phyloP scores from a whole-genome alignment of 2,329 filamentous ascomycete genomes.

The Nakataea oryzae region DNA sequence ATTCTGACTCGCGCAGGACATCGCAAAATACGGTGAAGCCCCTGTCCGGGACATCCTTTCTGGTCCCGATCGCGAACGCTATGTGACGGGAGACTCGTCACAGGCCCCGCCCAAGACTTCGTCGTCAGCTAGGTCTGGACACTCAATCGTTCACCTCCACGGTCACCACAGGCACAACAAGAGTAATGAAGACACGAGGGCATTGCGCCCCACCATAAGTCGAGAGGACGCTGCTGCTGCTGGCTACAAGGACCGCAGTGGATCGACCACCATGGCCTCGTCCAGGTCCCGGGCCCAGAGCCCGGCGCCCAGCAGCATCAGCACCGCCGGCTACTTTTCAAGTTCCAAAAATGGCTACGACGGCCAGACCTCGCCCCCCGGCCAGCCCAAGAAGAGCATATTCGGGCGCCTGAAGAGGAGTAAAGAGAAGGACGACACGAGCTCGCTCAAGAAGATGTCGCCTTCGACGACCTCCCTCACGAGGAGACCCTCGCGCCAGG shows the following conservation, averaged over 20 bases:
- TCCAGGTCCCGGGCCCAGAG: constrained; percentile 59
- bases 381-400: constrained; percentile 40
- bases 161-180: constrained; percentile 58
- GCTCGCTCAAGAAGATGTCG: constrained; percentile 34
- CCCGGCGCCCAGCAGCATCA: constrained; percentile 68
- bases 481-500: constrained; percentile 35
- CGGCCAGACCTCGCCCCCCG: constrained; percentile 48
- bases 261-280: constrained; percentile 32
- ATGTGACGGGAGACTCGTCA: constrained; percentile 36
- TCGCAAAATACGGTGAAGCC: constrained; percentile 66
- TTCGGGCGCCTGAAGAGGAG: constrained; percentile 41
- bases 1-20: constrained; percentile 41
- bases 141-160: constrained; percentile 53
- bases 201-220: constrained; percentile 61
- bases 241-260: constrained; percentile 44
- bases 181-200: constrained; percentile 55
- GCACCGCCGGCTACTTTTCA: constrained; percentile 27
- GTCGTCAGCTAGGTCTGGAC: constrained; percentile 49
- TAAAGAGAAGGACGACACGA: constrained; percentile 39
- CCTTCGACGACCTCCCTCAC: constrained; percentile 44
- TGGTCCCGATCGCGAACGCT: constrained; percentile 60
- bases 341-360: constrained; percentile 38
- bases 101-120: constrained; percentile 49
- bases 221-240: constrained; percentile 57
- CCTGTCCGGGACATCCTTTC: constrained; percentile 62